These are phyloP conservation scores for Leishmania mexicana DNA, from an alignment of 208 protist species.

Conservation along the genomic window DNA sequence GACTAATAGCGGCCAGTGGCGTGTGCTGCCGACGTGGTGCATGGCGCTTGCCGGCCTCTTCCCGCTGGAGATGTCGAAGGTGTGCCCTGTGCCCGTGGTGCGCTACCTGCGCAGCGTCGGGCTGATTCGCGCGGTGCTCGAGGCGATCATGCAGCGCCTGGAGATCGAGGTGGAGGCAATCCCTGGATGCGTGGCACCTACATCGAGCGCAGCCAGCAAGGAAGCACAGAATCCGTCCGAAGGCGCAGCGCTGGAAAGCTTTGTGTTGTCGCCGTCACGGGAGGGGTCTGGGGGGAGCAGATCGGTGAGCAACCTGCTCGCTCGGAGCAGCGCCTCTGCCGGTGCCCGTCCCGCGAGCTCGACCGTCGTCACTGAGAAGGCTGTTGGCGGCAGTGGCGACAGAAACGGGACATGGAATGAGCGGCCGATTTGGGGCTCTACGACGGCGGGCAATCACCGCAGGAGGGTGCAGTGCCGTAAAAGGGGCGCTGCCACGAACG, in stretches of 20 bases:
- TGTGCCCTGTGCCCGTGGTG: conserved; percentile 39
- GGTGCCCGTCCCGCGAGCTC: not conserved
- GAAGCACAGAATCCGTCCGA: not conserved
- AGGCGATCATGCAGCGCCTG: conserved; percentile 27
- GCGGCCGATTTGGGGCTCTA: conserved; percentile 2
- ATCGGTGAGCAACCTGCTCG: not conserved
- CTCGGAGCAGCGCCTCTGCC: not conserved
- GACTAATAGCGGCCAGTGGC: not conserved
- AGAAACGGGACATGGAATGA: not conserved
- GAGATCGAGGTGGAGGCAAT: conserved; percentile 25
- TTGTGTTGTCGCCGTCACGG: not conserved
- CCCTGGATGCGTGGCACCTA: not conserved
- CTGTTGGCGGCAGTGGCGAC: not conserved
- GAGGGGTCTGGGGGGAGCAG: not conserved
- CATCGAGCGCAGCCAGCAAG: not conserved
- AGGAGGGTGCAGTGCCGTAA: not conserved
- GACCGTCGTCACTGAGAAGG: not conserved
- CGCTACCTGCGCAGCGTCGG: conserved; percentile 57
- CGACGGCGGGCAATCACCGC: not conserved
- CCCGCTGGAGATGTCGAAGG: conserved; percentile 32
- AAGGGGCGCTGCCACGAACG: not conserved
- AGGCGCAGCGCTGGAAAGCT: not conserved
- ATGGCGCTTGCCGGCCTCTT: conserved; percentile 55
- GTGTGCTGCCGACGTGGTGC: conserved; percentile 47
- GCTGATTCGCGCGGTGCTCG: conserved; percentile 40